A percentile compares a stretch with the other conserved stretches of the same genome.
Conservation (phyloP, 495 filamentous ascomycete genomes). For the Acidiella bohemica region DNA sequence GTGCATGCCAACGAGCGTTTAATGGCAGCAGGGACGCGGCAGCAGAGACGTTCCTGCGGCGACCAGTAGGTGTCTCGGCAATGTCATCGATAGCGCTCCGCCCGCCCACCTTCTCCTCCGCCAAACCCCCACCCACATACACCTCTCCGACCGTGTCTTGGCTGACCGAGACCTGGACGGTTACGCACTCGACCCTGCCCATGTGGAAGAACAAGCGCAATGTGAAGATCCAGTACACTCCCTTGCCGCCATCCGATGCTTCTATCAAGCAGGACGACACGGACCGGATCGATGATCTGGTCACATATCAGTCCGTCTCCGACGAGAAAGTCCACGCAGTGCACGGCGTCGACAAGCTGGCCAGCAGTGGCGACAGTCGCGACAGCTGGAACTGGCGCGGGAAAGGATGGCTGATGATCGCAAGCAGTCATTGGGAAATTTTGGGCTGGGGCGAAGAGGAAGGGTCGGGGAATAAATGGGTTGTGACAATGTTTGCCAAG, state of each 20-base stretch:
- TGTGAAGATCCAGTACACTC: conserved; percentile 58
- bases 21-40: too few species aligned
- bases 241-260: conserved; percentile 27
- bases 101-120: conserved; percentile 18
- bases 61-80: too few species aligned
- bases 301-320: conserved; percentile 44
- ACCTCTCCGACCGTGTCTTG: conserved; percentile 42
- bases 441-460: conserved; percentile 53
- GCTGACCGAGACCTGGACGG: conserved; percentile 57
- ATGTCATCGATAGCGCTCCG: conserved; percentile 12
- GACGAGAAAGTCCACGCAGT: conserved; percentile 42
- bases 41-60: too few species aligned
- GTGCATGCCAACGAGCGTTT: too few species aligned
- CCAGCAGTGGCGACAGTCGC: conserved; percentile 27
- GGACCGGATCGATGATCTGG: conserved; percentile 49
- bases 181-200: conserved; percentile 61
- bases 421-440: conserved; percentile 58
- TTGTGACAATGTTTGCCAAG: conserved; percentile 62
- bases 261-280: conserved; percentile 13
- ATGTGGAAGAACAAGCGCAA: conserved; percentile 63
- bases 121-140: conserved; percentile 19
- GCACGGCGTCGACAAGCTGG: conserved; percentile 48
- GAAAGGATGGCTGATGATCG: conserved; percentile 50
- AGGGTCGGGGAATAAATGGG: conserved; percentile 38
- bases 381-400: conserved; percentile 58